These are phyloP conservation scores for Fusarium abutilonis DNA, from an alignment of 2,329 filamentous ascomycete species.

Conservation along the genomic window DNA sequence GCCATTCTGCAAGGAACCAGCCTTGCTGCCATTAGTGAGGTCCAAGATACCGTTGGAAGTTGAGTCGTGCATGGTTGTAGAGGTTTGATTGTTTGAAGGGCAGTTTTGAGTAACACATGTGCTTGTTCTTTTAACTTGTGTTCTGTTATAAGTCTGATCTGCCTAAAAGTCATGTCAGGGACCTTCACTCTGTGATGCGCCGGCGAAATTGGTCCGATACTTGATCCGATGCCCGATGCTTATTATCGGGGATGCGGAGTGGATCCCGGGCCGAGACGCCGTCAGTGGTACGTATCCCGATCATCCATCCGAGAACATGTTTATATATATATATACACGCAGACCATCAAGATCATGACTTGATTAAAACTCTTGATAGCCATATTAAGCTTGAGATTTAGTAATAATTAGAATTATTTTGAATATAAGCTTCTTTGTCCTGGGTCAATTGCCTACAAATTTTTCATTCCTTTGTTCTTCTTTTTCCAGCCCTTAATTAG, in stretches of 20 bases:
- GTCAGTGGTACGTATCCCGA: too few species aligned
- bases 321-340: too few species aligned
- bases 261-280: not conserved
- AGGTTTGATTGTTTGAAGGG: not conserved
- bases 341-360: too few species aligned
- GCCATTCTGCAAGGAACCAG: not conserved
- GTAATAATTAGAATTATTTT: too few species aligned
- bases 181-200: not conserved
- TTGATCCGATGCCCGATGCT: constrained; percentile 14
- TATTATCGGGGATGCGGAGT: not conserved
- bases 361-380: too few species aligned
- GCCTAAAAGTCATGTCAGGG: not conserved
- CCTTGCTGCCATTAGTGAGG: constrained; percentile 6
- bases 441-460: too few species aligned
- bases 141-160: not conserved
- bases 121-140: constrained; percentile 3
- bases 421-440: too few species aligned
- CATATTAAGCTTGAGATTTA: too few species aligned
- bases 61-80: constrained; percentile 3
- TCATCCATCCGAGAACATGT: too few species aligned
- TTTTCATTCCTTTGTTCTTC: too few species aligned
- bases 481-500: too few species aligned
- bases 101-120: too few species aligned
- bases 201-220: constrained; percentile 1
- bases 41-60: constrained; percentile 3